These are phyloP conservation scores for Colletotrichum aenigma DNA, from an alignment of 2,329 filamentous ascomycete genomes.

Conservation along the genomic window DNA sequence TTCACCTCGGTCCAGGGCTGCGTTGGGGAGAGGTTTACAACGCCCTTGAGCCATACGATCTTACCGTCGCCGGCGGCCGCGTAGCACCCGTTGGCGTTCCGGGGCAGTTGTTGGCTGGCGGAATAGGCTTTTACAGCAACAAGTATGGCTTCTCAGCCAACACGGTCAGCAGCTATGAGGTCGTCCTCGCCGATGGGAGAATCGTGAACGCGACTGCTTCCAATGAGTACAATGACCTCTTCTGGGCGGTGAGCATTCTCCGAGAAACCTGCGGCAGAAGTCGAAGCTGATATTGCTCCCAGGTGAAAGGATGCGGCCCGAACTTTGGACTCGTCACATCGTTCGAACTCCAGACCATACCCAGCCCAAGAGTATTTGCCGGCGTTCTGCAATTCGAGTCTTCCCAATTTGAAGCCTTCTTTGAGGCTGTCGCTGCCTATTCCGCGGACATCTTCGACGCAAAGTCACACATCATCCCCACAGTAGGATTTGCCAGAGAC, in stretches of 20 bases:
- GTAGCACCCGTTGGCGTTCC: background rate
- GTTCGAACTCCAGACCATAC: background rate
- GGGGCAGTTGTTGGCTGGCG: background rate
- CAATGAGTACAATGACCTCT: accelerated
- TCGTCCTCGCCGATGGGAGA: background rate
- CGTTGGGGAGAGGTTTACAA: background rate
- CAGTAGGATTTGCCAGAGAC: background rate
- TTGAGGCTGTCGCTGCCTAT: background rate
- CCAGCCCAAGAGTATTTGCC: background rate
- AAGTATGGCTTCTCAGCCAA: background rate
- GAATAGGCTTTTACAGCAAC: background rate
- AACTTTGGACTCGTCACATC: background rate
- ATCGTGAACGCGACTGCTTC: background rate
- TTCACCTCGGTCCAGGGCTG: background rate
- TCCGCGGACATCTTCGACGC: background rate
- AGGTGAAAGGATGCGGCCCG: background rate
- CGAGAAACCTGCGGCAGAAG: accelerated
- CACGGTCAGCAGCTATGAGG: background rate
- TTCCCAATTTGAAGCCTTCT: background rate
- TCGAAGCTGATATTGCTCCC: background rate
- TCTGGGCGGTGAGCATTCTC: background rate
- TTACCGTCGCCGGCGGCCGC: background rate
- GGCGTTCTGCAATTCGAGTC: background rate
- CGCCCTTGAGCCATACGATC: background rate
- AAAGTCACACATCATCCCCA: background rate